Evolutionary conservation across 169 alveolate genomes (phyloP).

Genomic region (Plasmodium gonderi): DNA sequence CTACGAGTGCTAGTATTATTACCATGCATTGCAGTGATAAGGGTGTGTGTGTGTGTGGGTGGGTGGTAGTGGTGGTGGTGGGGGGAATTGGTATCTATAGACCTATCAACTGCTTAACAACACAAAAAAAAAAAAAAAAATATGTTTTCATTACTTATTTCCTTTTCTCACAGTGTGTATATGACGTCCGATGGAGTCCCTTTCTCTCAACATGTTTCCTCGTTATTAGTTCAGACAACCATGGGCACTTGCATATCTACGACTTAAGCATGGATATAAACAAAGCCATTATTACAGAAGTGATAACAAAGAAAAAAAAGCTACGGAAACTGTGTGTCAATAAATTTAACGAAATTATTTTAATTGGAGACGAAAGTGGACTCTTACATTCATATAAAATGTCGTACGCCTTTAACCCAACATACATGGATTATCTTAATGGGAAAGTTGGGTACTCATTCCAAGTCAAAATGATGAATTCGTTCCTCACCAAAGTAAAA

Average conservation of each 20-base stretch:
- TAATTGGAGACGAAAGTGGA: slow-evolving; percentile 70
- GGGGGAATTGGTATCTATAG: no score
- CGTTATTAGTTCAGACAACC: slow-evolving; percentile 44
- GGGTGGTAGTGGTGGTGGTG: no score
- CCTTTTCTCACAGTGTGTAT: slow-evolving; percentile 29
- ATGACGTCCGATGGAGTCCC: slow-evolving; percentile 65
- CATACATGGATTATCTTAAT: slow-evolving; percentile 50
- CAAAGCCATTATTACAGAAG: slow-evolving; percentile 35
- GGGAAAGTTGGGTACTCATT: slow-evolving; percentile 33
- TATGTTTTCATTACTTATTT: not conserved
- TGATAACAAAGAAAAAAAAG: slow-evolving; percentile 37
- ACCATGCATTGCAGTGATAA: no score
- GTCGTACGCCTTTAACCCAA: slow-evolving; percentile 34
- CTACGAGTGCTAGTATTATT: no score
- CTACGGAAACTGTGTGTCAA: slow-evolving; percentile 39
- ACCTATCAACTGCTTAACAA: not conserved
- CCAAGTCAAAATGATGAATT: slow-evolving; percentile 53
- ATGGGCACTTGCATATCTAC: slow-evolving; percentile 40
- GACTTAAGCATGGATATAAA: slow-evolving; percentile 57
- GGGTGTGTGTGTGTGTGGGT: no score
- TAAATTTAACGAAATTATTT: slow-evolving; percentile 39
- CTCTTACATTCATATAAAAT: slow-evolving; percentile 39
- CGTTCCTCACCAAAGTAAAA: slow-evolving; percentile 42
- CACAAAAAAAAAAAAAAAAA: not conserved
- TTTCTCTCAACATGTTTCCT: slow-evolving; percentile 54